A percentile compares a stretch with the other conserved stretches of the same genome.
Conservation (phyloP, 2,329 filamentous ascomycete species). For the Xylariaceae sp. region DNA sequence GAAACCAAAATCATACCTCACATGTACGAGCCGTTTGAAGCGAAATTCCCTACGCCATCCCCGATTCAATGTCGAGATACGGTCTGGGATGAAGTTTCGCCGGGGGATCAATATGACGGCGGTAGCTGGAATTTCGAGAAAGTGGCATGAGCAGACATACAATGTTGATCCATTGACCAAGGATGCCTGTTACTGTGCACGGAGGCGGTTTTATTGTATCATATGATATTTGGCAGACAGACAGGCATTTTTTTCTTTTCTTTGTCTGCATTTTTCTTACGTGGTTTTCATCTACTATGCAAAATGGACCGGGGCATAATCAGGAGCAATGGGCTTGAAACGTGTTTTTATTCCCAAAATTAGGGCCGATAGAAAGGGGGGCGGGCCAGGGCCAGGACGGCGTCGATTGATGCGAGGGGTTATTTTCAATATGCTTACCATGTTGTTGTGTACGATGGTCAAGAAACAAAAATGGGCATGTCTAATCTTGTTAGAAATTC, state of each 20-base stretch:
- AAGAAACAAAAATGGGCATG: too few relatives aligned
- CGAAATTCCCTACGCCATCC: constrained; percentile 31
- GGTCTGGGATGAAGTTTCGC: too few relatives aligned
- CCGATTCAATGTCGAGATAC: background rate
- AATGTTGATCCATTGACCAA: background rate
- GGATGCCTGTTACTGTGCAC: constrained; percentile 4
- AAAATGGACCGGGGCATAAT: background rate
- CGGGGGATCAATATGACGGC: background rate
- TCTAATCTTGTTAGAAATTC: too few relatives aligned
- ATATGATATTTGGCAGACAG: background rate
- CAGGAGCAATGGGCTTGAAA: too few relatives aligned
- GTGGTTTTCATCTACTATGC: constrained; percentile 2
- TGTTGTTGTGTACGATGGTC: too few relatives aligned
- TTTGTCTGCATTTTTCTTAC: constrained; percentile 2
- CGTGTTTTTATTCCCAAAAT: too few relatives aligned
- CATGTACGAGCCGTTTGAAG: constrained; percentile 36
- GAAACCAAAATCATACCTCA: constrained; percentile 35
- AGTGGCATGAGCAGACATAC: background rate
- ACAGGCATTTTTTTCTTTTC: too few relatives aligned
- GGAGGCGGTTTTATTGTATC: constrained; percentile 3
- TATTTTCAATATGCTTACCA: too few relatives aligned
- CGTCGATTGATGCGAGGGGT: too few relatives aligned
- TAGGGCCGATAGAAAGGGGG: too few relatives aligned
- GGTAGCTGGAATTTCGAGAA: constrained; percentile 26
- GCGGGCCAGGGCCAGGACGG: too few relatives aligned